phyloP scores from a whole-genome alignment of 2,329 filamentous ascomycete species.

The Penicillium sp. region DNA sequence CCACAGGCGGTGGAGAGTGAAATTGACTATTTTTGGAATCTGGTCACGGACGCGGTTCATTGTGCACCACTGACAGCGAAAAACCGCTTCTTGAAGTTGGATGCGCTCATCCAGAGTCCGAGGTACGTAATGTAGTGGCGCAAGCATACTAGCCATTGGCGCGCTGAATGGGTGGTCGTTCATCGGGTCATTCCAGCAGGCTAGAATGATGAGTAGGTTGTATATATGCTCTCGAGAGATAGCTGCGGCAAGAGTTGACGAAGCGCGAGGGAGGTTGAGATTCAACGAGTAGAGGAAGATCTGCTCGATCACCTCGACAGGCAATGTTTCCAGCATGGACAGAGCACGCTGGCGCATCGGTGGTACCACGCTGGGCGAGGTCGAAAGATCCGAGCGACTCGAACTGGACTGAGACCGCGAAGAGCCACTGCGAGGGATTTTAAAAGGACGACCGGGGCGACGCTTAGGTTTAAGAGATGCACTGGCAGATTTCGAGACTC shows the following conservation, averaged over 20 bases:
- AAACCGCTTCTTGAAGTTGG: constrained; percentile 39
- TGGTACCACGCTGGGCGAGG: not conserved
- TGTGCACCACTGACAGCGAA: constrained; percentile 47
- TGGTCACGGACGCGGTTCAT: constrained; percentile 36
- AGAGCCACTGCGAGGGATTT: not conserved
- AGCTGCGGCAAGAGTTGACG: constrained; percentile 43
- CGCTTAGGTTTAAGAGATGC: not conserved
- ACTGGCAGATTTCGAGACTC: not conserved
- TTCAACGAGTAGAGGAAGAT: constrained; percentile 57
- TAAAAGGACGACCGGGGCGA: not conserved
- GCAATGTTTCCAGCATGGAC: constrained; percentile 49
- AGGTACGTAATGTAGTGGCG: constrained; percentile 39
- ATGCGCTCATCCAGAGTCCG: constrained; percentile 32
- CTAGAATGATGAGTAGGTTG: constrained; percentile 43
- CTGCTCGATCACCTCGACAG: constrained; percentile 56
- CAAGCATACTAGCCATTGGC: constrained; percentile 36
- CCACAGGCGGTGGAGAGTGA: constrained; percentile 42
- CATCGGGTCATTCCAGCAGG: constrained; percentile 42
- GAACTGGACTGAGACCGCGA: not conserved
- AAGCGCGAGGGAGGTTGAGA: constrained; percentile 49
- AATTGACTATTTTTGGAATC: constrained; percentile 38
- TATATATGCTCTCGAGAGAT: constrained; percentile 49
- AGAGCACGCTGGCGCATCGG: not conserved
- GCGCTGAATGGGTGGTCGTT: constrained; percentile 5
- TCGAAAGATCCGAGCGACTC: not conserved